Base-by-base conservation (phyloP, 1,284 basidiomycete species). In the Boletellus dicymbophilus region DNA sequence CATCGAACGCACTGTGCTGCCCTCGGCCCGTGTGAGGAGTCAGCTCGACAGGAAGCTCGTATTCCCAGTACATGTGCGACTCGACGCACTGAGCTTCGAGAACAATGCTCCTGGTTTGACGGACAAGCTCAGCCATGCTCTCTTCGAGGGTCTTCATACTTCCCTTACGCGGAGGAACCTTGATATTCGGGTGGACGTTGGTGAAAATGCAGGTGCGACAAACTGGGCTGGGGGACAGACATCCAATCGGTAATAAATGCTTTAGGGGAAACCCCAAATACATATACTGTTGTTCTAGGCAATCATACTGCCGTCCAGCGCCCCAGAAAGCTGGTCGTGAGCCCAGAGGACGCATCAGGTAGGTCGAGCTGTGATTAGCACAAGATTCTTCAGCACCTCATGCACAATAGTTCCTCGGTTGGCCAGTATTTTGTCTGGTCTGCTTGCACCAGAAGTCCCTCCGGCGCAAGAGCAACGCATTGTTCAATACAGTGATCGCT, bases 1-100 rank as follows among this genome's bases (percentile, higher is more conserved):
- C 54, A 94, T 96, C 34, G 80, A 93, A 64, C 80, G 93, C 26
- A 77, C 90, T 15, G 74, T 85, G 0, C 71, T 96, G 16, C 92
- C 93, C 3, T 73, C 76, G n/a, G 68, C 71, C 47, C 78, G 80
- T 33, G 84, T 94, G 26, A 67, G 70, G 37, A 72, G 72, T n/a
- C 78, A 82, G 59, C 68, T 76, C 22, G 68, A 71, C 37, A 76
- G 60, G 25, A 64, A 74, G 50, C 70, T 84, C 18, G 59, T 65
- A 10, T 77, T 88, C 52, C 82, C 84, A 7, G 65, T 88, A 23
- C 62, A 68, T 46, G 68, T 89, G 44, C 70, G 73, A 21, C 57
- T 88, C 26, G 74, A 79, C 50, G 57, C 64, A 26, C 45, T 55
- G 26, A 66, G 55, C 51, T 68, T 57, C 30, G 52, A 36, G 28